A percentile compares a stretch with the other conserved stretches of the same genome.
Evolutionary conservation across 441 rosid genomes (phyloP).

Genomic region (Rhodomyrtus psidioides): DNA sequence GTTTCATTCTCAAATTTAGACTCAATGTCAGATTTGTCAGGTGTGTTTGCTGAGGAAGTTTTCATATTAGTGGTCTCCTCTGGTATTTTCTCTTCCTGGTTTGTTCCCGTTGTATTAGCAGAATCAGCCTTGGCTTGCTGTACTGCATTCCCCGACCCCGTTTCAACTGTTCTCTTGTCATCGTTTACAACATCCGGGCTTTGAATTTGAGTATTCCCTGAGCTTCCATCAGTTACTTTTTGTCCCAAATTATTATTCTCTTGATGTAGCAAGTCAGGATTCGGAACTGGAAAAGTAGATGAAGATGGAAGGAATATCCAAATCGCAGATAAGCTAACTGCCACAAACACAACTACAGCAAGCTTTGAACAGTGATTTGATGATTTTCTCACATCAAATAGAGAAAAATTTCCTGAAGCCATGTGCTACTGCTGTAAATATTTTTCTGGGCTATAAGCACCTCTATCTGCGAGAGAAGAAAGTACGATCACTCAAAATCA

Average conservation of each 20-base stretch:
- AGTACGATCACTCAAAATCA: not conserved
- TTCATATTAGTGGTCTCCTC: slow-evolving; percentile 24
- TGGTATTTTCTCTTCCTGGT: slow-evolving; percentile 16
- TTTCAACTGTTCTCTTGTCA: not conserved
- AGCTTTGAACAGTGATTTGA: slow-evolving; percentile 36
- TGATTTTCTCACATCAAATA: slow-evolving; percentile 50
- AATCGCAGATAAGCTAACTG: slow-evolving; percentile 43
- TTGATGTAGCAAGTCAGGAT: slow-evolving; percentile 17
- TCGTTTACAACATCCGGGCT: not conserved
- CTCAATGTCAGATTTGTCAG: slow-evolving; percentile 7
- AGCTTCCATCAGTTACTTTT: slow-evolving; percentile 7
- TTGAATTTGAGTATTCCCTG: slow-evolving; percentile 7
- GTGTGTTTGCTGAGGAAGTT: slow-evolving; percentile 7
- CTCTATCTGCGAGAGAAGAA: not conserved
- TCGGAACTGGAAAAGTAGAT: slow-evolving; percentile 23
- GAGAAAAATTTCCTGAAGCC: slow-evolving; percentile 45
- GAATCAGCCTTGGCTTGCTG: slow-evolving; percentile 10
- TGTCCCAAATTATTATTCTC: slow-evolving; percentile 15
- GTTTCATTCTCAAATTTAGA: not conserved
- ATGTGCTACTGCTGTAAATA: slow-evolving; percentile 1
- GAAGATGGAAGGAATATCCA: slow-evolving; percentile 51
- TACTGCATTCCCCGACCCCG: slow-evolving; percentile 9
- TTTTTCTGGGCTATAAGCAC: not conserved
- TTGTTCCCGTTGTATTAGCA: not conserved
- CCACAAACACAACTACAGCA: slow-evolving; percentile 24